A percentile compares a stretch with the other conserved stretches of the same genome.
Conservation (phyloP, 2,329 filamentous ascomycete species). For the Colletotrichum incanum region DNA sequence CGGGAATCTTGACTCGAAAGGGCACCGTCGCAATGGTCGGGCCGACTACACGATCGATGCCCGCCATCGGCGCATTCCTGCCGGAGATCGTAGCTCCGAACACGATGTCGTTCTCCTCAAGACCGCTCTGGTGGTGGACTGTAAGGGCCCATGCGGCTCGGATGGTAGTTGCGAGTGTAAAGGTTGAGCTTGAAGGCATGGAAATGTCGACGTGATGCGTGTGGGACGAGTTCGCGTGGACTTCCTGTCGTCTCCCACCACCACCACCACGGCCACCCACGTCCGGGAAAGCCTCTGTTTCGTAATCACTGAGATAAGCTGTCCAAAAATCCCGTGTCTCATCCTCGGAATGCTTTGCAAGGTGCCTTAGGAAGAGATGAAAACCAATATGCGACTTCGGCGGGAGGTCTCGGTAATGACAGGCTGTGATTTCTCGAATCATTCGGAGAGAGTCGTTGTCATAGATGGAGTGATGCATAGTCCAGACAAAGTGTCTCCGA, state of each 20-base stretch:
- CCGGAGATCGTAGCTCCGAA: conserved; percentile 49
- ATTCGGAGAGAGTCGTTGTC: neutral
- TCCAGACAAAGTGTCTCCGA: neutral
- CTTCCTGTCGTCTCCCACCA: neutral
- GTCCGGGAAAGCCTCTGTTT: neutral
- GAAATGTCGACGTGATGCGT: neutral
- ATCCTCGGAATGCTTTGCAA: neutral
- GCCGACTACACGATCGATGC: conserved; percentile 45
- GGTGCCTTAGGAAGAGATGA: neutral
- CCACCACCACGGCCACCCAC: neutral
- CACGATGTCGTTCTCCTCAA: conserved; percentile 37
- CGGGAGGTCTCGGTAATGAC: neutral
- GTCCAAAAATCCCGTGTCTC: neutral
- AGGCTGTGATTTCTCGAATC: neutral
- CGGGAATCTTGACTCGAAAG: conserved; percentile 13
- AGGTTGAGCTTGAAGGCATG: neutral
- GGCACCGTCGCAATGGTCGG: conserved; percentile 46
- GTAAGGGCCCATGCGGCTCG: conserved; percentile 50
- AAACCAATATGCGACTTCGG: neutral
- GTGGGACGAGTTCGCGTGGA: neutral
- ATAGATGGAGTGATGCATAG: conserved; percentile 4
- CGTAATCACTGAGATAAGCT: neutral
- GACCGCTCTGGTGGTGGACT: neutral
- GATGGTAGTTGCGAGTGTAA: conserved; percentile 26
- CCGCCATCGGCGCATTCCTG: conserved; percentile 45